Evolutionary conservation across 306 rosid species (phyloP).

Genomic region (Nissolia schottii): DNA sequence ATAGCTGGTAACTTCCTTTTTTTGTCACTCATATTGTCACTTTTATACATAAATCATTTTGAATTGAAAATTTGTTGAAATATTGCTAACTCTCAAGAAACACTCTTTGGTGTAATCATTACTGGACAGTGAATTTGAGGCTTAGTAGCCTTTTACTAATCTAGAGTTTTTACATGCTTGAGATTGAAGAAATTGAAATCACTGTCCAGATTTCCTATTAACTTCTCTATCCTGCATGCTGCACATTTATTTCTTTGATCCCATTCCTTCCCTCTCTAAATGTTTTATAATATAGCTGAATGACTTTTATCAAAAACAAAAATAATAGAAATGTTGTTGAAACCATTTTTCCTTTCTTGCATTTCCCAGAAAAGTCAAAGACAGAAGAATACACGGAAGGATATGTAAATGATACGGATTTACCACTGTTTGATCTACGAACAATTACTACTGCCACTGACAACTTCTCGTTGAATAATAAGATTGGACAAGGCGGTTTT

Average conservation of each 20-base stretch:
- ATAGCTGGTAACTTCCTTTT: background rate
- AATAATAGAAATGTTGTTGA: too few species aligned
- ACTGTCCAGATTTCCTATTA: too few species aligned
- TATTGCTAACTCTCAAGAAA: too few species aligned
- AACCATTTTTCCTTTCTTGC: background rate
- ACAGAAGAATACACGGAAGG: background rate
- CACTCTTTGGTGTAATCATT: too few species aligned
- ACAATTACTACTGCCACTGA: conserved; percentile 9
- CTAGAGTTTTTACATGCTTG: too few species aligned
- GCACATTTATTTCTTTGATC: too few species aligned
- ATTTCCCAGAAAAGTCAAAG: background rate
- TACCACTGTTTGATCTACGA: background rate
- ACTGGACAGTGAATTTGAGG: too few species aligned
- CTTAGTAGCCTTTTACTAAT: too few species aligned
- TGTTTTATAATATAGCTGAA: background rate
- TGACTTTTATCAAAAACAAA: too few species aligned
- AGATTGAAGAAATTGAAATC: too few species aligned
- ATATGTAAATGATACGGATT: conserved; percentile 28
- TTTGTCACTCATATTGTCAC: background rate
- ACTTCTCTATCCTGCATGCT: background rate
- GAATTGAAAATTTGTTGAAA: too few species aligned
- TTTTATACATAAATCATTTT: too few species aligned
- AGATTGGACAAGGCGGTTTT: conserved; percentile 22
- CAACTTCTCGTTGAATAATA: background rate
- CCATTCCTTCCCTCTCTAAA: background rate